Evolutionary conservation across 1,139 yeast genomes (phyloP), one percentile per base, ranked within the genome.

Genomic region (Pichia kudriavzevii): DNA sequence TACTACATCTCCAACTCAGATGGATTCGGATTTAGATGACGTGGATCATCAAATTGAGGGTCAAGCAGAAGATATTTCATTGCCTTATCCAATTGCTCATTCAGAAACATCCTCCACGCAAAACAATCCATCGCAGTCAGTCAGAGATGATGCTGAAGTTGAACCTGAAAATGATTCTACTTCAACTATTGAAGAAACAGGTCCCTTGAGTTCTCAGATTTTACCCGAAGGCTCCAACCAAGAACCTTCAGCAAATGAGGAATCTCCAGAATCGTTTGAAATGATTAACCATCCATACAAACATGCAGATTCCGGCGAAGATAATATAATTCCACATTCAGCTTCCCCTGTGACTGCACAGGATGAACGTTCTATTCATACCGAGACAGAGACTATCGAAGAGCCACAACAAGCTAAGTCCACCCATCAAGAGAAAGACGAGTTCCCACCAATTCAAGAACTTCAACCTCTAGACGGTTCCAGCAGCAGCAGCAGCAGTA

Each of bases 91-190:
- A 60, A 74, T 77, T 54, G 82, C 94, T 2, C 87, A 79, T 43
- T 83, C 95, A 0, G 73, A 82, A 34, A 81, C 95, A 0, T 85
- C 95, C 0, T 83, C 95, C 37, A 94, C 87, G 14, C 93, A 83
- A 50, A 87, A 87, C 59, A 87, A 88, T 55, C 87, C 96, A 3
- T 88, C 96, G 0, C 72, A 78, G 57, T 83, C 95, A 17, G 94
- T 82, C 8, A 75, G 94, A 40, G 91, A 81, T 43, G 94, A 81
- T 49, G 73, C 73, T 30, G 83, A 77, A 40, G 64, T 70, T 7
- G 73, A 82, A 2, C 69, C 78, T 10, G 83, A 77, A 40, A 64
- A 70, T 6, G 73, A 82, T 3, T 68, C 78, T 11, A 52, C 60
- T 5, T 48, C 55, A 3, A 51, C 58, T 3, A 50, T 55, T 28